Base-by-base conservation (phyloP, 306 rosid genomes). In the Cicer pinnatifidum region DNA sequence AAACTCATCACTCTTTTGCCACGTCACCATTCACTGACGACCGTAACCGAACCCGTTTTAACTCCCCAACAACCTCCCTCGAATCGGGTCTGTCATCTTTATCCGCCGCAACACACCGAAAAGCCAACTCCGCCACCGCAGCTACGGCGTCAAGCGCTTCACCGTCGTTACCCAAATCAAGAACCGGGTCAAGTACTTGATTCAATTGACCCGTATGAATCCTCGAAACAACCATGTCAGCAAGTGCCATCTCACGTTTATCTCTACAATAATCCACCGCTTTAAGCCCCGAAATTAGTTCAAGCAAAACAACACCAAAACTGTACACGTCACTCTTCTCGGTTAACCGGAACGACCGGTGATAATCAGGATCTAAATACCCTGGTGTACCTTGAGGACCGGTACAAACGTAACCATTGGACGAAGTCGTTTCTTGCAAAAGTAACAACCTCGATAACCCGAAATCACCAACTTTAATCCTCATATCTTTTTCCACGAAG, bases 361-460 rank as follows among this genome's bases (percentile, higher is more conserved):
- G 93, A 59, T 94, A 94, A 11, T 94, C 99, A 45, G 99, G 99
- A 74, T 94, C 99, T 75, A 94, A 79, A 52, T 94, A 94, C 8
- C 99, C 99, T 1, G 99, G 99, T 0, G 99, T 94, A 0, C 99
- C 99, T 37, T 91, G 99, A 0, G 99, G 99, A 0, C 99, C 99
- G 3, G 99, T 94, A 88, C 97, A 94, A 8, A 94, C 99, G 56
- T 35, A 90, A 28, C 91, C 99, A 2, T 76, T 60, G 4, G 87
- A 71, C 47, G 94, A 74, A 33, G 91, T 40, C 17, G 81, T 78
- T 6, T 89, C 94, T 13, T 91, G 87, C 44, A 90, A 67, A 3
- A 87, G 83, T 37, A 94, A 39, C 13, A 94, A 77, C 80, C 99
- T 74, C 8, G 99, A 94, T 0, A 94, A 82, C 71, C 99, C 99